Conservation (phyloP, 2,329 filamentous ascomycete genomes). For the Nakataea oryzae region DNA sequence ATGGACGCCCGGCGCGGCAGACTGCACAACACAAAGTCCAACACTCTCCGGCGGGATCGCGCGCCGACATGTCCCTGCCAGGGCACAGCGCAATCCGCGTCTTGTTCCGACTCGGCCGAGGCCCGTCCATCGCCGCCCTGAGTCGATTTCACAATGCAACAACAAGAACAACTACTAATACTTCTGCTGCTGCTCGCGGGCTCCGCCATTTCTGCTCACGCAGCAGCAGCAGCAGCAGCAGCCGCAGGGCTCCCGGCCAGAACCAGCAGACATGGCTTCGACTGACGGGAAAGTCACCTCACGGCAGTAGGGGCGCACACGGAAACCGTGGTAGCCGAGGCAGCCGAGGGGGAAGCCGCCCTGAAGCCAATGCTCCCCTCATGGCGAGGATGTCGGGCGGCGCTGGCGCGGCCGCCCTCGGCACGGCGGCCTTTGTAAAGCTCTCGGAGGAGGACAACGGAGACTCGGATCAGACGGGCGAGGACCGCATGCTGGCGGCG, state of each 20-base stretch:
- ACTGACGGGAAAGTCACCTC: not conserved
- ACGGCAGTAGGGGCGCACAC: not conserved
- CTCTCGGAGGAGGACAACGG: slow-evolving; percentile 44
- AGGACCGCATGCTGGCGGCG: slow-evolving; percentile 76
- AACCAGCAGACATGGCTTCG: not conserved
- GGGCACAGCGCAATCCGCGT: not conserved
- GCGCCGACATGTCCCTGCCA: not conserved
- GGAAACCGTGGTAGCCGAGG: not conserved
- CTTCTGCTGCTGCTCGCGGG: too few species aligned
- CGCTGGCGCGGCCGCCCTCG: slow-evolving; percentile 29
- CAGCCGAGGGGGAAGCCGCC: not conserved
- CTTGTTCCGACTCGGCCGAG: not conserved
- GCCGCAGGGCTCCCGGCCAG: not conserved
- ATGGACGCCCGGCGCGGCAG: not conserved
- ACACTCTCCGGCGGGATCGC: not conserved
- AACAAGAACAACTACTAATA: not conserved
- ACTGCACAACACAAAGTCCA: not conserved
- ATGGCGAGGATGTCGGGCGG: not conserved
- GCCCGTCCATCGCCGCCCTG: not conserved
- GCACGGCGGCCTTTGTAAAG: slow-evolving; percentile 46
- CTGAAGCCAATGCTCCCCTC: not conserved
- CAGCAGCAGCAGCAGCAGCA: too few species aligned
- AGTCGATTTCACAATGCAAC: not conserved
- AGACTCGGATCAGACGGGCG: slow-evolving; percentile 53
- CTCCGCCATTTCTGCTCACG: not conserved